Evolutionary conservation across 2,329 filamentous ascomycete species (phyloP), one percentile per base, ranked within the genome.

Genomic region (Monilinia fructigena): DNA sequence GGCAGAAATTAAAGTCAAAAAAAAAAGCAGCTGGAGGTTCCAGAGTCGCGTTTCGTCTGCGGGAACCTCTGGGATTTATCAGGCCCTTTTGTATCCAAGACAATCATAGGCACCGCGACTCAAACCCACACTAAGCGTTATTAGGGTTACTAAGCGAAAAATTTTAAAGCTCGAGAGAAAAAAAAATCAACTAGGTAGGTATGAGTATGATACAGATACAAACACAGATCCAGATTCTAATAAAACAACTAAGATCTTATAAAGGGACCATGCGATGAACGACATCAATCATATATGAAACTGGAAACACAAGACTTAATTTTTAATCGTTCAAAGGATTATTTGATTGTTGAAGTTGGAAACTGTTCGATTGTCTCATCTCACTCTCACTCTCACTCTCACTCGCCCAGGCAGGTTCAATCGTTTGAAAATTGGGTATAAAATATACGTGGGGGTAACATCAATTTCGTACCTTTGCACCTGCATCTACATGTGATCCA

Each of bases 31-130:
- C 12, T 5, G 12, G 38, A 40, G 38, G 58, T 60, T 60, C 56
- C 58, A 61, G 47, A 40, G 47, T 61, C 58, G 58, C 28, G 45
- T 61, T 61, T 61, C 31, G 45, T 50, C 58, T 61, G 58, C 58
- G 58, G 45, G 58, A 50, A 61, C 47, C 58, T 61, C 55, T 58
- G 40, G 23, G 40, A 58, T 58, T 45, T 58, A 58, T 61, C 42
- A 60, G 45, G 56, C 56, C 56, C 56, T 60, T 60, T 60, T 60
- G 56, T 60, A 60, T 60, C 56, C 56, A 47, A 28, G 58, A 50
- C 28, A 47, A 61, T 38, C 47, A 40, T 50, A 55, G 53, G 31
- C 20, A 55, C 31, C 45, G 58, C 58, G 47, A 61, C 45, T 50
- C 47, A 61, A 61, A 61, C 50, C 6, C 45, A 31, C 58, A 61